phyloP scores from a whole-genome alignment of 768 basidiomycete genomes.

The Kwoniella europaea region DNA sequence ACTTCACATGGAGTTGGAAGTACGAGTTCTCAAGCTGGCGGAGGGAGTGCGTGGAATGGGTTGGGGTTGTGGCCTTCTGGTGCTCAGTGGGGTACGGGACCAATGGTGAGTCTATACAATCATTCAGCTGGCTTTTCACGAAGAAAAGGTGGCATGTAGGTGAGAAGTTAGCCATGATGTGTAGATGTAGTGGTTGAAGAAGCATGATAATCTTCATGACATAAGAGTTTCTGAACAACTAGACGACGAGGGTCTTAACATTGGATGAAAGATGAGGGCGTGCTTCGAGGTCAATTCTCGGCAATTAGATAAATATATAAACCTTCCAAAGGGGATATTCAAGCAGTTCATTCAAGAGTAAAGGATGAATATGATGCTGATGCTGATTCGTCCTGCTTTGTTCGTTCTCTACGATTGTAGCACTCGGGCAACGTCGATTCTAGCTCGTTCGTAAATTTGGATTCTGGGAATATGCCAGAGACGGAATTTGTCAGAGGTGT shows the following conservation, averaged over 20 bases:
- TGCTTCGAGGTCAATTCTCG: too few species aligned
- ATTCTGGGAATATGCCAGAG: slow-evolving; percentile 21
- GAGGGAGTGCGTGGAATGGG: background rate
- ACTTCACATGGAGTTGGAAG: slow-evolving; percentile 1
- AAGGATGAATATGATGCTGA: background rate
- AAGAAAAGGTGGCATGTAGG: background rate
- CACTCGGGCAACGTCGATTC: slow-evolving; percentile 12
- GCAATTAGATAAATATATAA: too few species aligned
- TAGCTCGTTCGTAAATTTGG: slow-evolving; percentile 15
- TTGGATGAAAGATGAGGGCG: too few species aligned
- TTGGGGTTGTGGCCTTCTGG: slow-evolving; percentile 7
- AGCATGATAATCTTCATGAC: too few species aligned
- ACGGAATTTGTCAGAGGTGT: slow-evolving; percentile 37
- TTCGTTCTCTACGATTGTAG: background rate
- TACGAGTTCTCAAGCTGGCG: background rate
- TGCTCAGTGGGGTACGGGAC: background rate
- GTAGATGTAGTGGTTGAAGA: too few species aligned
- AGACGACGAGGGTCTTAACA: too few species aligned
- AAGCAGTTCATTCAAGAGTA: too few species aligned
- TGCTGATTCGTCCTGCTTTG: background rate
- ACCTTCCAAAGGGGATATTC: too few species aligned
- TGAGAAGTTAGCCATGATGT: background rate
- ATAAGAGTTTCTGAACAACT: too few species aligned
- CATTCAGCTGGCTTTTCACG: background rate
- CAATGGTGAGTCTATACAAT: background rate